Evolutionary conservation across 73 alveolate genomes (phyloP).

Genomic region (Paramecium primaurelia): DNA sequence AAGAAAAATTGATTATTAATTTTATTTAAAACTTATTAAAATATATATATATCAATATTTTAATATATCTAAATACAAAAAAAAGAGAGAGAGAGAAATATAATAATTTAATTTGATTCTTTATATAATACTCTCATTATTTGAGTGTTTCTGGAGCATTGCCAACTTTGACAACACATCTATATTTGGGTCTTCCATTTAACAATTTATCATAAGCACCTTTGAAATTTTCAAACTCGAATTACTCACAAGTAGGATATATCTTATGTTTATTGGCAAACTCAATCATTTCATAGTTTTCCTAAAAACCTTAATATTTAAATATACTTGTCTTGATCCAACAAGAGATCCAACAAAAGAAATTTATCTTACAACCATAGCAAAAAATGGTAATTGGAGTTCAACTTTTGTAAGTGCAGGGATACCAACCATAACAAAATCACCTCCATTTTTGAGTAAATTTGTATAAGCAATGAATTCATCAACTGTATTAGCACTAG

Average conservation of each 20-base stretch:
- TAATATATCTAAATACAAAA: neutral
- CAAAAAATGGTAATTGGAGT: slow-evolving; percentile 44
- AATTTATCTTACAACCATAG: slow-evolving; percentile 61
- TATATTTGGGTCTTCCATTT: slow-evolving; percentile 18
- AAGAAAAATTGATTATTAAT: too few species aligned
- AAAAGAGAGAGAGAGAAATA: neutral
- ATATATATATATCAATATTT: too few species aligned
- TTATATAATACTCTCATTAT: neutral
- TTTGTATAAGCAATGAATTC: slow-evolving; percentile 6
- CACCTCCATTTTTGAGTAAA: slow-evolving; percentile 60
- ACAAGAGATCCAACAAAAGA: slow-evolving; percentile 59
- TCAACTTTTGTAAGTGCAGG: slow-evolving; percentile 60
- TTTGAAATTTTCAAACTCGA: slow-evolving; percentile 41
- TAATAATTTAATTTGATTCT: neutral
- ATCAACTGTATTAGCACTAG: slow-evolving; percentile 35
- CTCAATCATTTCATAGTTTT: slow-evolving; percentile 56
- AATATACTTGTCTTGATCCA: slow-evolving; percentile 63
- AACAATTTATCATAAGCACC: slow-evolving; percentile 8
- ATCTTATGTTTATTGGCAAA: slow-evolving; percentile 49
- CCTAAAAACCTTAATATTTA: neutral
- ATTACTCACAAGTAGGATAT: slow-evolving; percentile 54
- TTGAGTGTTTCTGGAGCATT: slow-evolving; percentile 21
- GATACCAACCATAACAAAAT: slow-evolving; percentile 65
- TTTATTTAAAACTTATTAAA: too few species aligned
- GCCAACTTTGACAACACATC: slow-evolving; percentile 49